phyloP scores from a whole-genome alignment of 345 rosid genomes.

The Populus euphratica region DNA sequence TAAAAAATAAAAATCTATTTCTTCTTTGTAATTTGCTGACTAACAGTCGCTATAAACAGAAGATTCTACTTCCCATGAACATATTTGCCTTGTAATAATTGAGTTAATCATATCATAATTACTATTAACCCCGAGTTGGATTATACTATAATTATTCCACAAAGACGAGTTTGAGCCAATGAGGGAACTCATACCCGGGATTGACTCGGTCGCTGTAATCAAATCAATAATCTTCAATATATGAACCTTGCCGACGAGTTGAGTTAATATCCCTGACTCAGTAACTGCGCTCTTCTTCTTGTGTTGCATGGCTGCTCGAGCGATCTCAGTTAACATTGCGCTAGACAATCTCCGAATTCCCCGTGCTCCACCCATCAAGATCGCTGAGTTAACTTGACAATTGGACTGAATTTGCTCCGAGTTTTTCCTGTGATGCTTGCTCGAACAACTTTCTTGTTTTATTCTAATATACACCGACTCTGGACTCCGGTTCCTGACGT shows the following conservation, averaged over 20 bases:
- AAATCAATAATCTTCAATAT: constrained; percentile 44
- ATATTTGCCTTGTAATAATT: constrained; percentile 54
- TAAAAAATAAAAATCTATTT: neutral
- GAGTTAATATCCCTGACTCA: constrained; percentile 61
- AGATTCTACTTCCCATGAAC: constrained; percentile 55
- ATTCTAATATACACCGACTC: constrained; percentile 52
- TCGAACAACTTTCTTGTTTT: constrained; percentile 24
- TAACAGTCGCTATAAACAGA: constrained; percentile 61
- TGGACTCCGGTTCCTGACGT: constrained; percentile 51
- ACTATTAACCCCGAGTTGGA: constrained; percentile 35
- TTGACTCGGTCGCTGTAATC: constrained; percentile 42
- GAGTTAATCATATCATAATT: constrained; percentile 27
- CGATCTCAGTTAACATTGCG: constrained; percentile 70
- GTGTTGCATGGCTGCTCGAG: constrained; percentile 56
- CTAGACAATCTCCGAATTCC: constrained; percentile 60
- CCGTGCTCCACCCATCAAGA: constrained; percentile 52
- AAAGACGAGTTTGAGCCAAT: constrained; percentile 26
- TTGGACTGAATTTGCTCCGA: constrained; percentile 36
- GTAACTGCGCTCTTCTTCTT: constrained; percentile 47
- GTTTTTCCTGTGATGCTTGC: constrained; percentile 30
- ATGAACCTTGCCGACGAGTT: constrained; percentile 53
- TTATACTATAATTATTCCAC: constrained; percentile 20
- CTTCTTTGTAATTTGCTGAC: constrained; percentile 12
- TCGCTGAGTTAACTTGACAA: constrained; percentile 39
- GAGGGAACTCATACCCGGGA: constrained; percentile 49